Percentiles rank a stretch among this genome's conserved stretches.
These are phyloP conservation scores for Trichoderma atroviride DNA, from an alignment of 2,329 filamentous ascomycete species.

Conservation along the genomic window DNA sequence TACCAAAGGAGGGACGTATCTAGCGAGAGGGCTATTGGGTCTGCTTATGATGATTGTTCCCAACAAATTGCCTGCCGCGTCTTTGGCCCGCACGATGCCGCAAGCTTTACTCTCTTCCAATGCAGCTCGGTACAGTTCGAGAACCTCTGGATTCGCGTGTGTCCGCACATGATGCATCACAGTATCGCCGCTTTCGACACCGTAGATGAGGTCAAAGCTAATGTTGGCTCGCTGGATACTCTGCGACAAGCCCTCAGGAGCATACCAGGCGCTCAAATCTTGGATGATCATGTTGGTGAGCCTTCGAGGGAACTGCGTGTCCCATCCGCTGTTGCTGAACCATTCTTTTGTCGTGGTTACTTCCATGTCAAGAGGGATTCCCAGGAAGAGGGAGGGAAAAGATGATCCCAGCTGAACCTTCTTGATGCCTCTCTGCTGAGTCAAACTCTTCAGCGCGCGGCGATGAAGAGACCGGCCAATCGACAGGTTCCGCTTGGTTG, in stretches of 20 bases:
- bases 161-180: slow-evolving; percentile 75
- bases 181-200: slow-evolving; percentile 72
- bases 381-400: slow-evolving; percentile 83
- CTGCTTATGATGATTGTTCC: slow-evolving; percentile 82
- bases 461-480: slow-evolving; percentile 90
- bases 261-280: slow-evolving; percentile 71
- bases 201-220: slow-evolving; percentile 82
- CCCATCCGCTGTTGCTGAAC: slow-evolving; percentile 92
- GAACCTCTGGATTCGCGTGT: slow-evolving; percentile 73
- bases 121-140: slow-evolving; percentile 78
- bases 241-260: slow-evolving; percentile 75
- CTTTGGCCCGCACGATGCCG: slow-evolving; percentile 81
- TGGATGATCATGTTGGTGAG: slow-evolving; percentile 71
- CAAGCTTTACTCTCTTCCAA: slow-evolving; percentile 71
- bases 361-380: slow-evolving; percentile 66
- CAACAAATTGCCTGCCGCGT: slow-evolving; percentile 66
- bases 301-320: slow-evolving; percentile 62
- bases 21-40: slow-evolving; percentile 66
- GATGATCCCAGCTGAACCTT: slow-evolving; percentile 80
- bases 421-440: slow-evolving; percentile 70
- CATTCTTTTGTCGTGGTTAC: slow-evolving; percentile 63
- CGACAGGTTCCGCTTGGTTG: slow-evolving; percentile 79
- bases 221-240: slow-evolving; percentile 73
- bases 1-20: slow-evolving; percentile 69
- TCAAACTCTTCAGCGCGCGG: slow-evolving; percentile 74